Percentiles rank a stretch among this genome's conserved stretches.
phyloP scores from a whole-genome alignment of 352 stramenopile species.

The Pythium insidiosum region DNA sequence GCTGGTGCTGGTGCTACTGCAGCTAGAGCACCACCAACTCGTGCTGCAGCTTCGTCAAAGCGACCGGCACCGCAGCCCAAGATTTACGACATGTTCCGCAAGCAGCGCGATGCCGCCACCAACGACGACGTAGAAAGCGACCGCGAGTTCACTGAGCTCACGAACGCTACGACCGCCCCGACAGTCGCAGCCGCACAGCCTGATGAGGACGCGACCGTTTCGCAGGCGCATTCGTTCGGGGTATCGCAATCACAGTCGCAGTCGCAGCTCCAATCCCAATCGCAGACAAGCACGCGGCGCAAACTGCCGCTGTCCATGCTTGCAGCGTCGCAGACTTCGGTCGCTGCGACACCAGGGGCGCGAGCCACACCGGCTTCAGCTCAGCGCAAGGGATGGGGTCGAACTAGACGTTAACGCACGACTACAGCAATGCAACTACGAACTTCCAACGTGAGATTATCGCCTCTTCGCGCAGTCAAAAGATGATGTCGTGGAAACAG shows the following conservation, averaged over 20 bases:
- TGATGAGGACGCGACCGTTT: too few relatives aligned
- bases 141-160: slow-evolving; percentile 51
- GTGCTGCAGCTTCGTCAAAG: slow-evolving; percentile 16
- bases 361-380: too few relatives aligned
- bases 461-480: too few relatives aligned
- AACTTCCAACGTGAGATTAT: too few relatives aligned
- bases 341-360: too few relatives aligned
- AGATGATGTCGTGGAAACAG: neutral
- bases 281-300: slow-evolving; percentile 17
- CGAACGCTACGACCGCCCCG: slow-evolving; percentile 6
- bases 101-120: slow-evolving; percentile 1
- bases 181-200: slow-evolving; percentile 4
- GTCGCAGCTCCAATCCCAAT: slow-evolving; percentile 35
- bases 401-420: slow-evolving; percentile 50
- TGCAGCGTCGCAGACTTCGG: slow-evolving; percentile 34
- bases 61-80: slow-evolving; percentile 34
- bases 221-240: too few relatives aligned
- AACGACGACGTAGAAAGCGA: slow-evolving; percentile 70
- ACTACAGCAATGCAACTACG: too few relatives aligned
- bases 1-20: too few relatives aligned
- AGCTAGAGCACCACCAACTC: neutral
- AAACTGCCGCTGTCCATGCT: slow-evolving; percentile 73
- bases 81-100: slow-evolving; percentile 49
- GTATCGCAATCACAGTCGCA: slow-evolving; percentile 26
- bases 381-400: slow-evolving; percentile 58